Evolutionary conservation across 177 flowering plant genomes (phyloP), one percentile per base, ranked within the genome.

Genomic region (Tripterygium wilfordii): DNA sequence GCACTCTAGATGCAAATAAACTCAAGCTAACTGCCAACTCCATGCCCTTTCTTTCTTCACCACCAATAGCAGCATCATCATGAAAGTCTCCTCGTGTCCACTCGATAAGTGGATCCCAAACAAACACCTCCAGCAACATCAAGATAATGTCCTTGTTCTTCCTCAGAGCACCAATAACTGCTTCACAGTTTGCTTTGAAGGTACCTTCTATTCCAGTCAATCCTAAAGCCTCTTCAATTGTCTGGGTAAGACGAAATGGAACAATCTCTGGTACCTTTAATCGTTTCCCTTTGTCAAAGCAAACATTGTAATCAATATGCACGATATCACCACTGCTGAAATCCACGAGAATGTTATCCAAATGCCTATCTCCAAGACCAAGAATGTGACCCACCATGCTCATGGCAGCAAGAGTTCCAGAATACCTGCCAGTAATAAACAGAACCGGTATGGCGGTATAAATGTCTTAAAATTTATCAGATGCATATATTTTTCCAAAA

Each of bases 11-110:
- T 44, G 98, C 95, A 77, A 92, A 92, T 40, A 92, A 78, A 59
- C 98, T 92, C 77, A 92, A 79, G 73, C 98, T 92, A 36, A 88
- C 98, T 20, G 96, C 96, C 67, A 88, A 76, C 68, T 92, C 98
- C 98, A 92, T 92, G 65, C 98, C 98, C 68, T 84, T 92, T 66
- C 96, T 78, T 73, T 92, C 98, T 60, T 92, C 98, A 53, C 98
- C 98, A 51, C 83, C 94, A 60, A 92, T 78, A 41, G 94, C 83
- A 27, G 98, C 96, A 63, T 92, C 98, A 71, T 92, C 98, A 75
- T 82, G 98, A 65, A 77, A 70, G 60, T 92, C 96, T 45, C 88
- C 98, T 38, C 95, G 79, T 56, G 98, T 86, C 98, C 98, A 92
- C 64, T 92, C 98, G 36, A 86, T 87, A 35, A 92, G 87, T 28